A percentile compares a stretch with the other conserved stretches of the same genome.
phyloP scores from a whole-genome alignment of 257 asterid genomes.

The Nicotiana otophora region DNA sequence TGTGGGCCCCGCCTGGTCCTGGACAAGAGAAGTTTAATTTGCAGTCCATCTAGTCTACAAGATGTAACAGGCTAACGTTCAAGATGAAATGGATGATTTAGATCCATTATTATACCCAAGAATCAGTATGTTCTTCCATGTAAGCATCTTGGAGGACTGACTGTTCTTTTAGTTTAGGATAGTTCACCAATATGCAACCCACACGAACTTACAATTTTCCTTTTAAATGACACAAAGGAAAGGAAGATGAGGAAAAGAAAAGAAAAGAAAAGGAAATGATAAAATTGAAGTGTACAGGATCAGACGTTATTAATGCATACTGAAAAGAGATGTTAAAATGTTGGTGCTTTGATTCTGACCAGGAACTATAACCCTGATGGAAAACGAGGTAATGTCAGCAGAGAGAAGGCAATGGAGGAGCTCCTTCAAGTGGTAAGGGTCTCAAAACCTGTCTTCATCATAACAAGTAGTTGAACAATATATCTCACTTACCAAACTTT shows the following conservation, averaged over 20 bases:
- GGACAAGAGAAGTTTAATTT: not conserved
- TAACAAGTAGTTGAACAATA: not conserved
- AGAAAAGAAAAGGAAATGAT: not conserved
- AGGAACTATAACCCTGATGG: conserved; percentile 89
- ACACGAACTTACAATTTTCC: too few relatives aligned
- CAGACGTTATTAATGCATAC: not conserved
- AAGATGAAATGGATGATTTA: not conserved
- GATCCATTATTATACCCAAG: not conserved
- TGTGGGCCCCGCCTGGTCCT: not conserved
- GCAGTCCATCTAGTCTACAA: not conserved
- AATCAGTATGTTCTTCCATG: not conserved
- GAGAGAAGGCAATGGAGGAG: conserved; percentile 76
- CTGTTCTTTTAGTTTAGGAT: not conserved
- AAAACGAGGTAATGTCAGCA: conserved; percentile 69
- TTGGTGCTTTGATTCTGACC: not conserved
- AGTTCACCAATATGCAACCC: not conserved
- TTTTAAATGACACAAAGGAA: too few relatives aligned
- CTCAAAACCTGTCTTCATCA: not conserved
- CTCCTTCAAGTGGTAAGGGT: conserved; percentile 66
- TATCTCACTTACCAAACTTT: not conserved
- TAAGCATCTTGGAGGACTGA: not conserved
- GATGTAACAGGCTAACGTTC: not conserved
- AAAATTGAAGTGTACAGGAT: not conserved
- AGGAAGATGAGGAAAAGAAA: too few relatives aligned
- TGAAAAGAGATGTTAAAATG: not conserved